Evolutionary conservation across 148 eudicot genomes (phyloP), one percentile per base, ranked within the genome.

Genomic region (Rhododendron henanense): DNA sequence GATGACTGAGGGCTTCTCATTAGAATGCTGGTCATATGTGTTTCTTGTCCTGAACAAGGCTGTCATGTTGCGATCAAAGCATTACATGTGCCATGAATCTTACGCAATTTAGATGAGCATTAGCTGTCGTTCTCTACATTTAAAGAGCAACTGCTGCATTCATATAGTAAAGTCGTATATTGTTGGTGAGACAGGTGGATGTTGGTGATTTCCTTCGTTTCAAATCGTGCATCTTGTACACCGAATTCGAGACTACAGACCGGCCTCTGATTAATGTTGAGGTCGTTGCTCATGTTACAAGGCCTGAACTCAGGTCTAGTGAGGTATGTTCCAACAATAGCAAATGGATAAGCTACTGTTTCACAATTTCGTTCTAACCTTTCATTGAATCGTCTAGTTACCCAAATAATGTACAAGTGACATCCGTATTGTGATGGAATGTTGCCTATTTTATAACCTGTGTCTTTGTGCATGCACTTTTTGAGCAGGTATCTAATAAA

Each of bases 221-320:
- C 90, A 97, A 93, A 87, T 93, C 99, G 5, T 97, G 99, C 75
- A 95, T 97, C 41, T 90, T 97, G 85, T 95, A 93, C 90, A 97
- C 98, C 25, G 99, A 97, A 90, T 82, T 87, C 63, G 95, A 94
- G 88, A 86, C 88, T 87, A 88, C 94, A 41, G 96, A 95, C 71
- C 92, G 87, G 87, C 99, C 99, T 75, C 85, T 97, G 11, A 95
- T 97, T 81, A 92, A 93, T 77, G 89, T 97, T 75, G 98, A 97
- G 93, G 99, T 97, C 61, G 94, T 95, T 45, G 99, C 99, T 65
- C 99, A 97, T 87, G 98, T 97, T 90, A 95, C 99, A 81, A 92
- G 98, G 89, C 99, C 99, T 47, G 98, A 95, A 86, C 87, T 94
- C 41, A 91, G 98, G 90, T 95, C 98, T 18, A 94, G 96, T 87